These are phyloP conservation scores for Pleurotus ostreatus DNA, from an alignment of 768 basidiomycete genomes.

Conservation along the genomic window DNA sequence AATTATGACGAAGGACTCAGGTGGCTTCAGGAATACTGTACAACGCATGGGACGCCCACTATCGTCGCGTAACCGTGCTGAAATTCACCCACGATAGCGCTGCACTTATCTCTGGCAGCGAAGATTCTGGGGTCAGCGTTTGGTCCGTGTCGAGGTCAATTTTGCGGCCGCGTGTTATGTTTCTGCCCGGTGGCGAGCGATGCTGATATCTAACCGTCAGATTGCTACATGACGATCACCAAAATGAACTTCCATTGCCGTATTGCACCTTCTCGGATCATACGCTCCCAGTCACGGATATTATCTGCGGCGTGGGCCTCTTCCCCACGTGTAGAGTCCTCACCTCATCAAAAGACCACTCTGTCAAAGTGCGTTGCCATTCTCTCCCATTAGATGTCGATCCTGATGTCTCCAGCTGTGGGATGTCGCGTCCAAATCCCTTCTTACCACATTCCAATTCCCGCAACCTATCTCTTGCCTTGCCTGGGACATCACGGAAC, in stretches of 20 bases:
- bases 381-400: background rate
- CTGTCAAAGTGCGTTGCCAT: slow-evolving; percentile 67
- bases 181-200: slow-evolving; percentile 11
- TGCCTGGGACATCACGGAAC: slow-evolving; percentile 80
- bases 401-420: slow-evolving; percentile 50
- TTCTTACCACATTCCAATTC: slow-evolving; percentile 87
- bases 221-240: slow-evolving; percentile 70
- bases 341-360: slow-evolving; percentile 83
- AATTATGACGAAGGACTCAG: slow-evolving; percentile 35
- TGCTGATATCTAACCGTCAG: slow-evolving; percentile 32
- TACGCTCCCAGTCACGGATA: slow-evolving; percentile 83
- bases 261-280: slow-evolving; percentile 86
- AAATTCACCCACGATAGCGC: slow-evolving; percentile 81
- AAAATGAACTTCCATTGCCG: slow-evolving; percentile 72
- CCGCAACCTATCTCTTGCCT: slow-evolving; percentile 69
- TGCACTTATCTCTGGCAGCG: slow-evolving; percentile 80
- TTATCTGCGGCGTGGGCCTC: slow-evolving; percentile 72
- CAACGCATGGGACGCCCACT: slow-evolving; percentile 93
- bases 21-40: slow-evolving; percentile 90
- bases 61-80: slow-evolving; percentile 80
- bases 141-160: slow-evolving; percentile 87
- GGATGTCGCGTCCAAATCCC: slow-evolving; percentile 69
- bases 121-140: slow-evolving; percentile 85
- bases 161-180: slow-evolving; percentile 16
- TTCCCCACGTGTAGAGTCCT: slow-evolving; percentile 77